Evolutionary conservation across 768 basidiomycete genomes (phyloP), one percentile per base, ranked within the genome.

Genomic region (Lactifluus piperatus): DNA sequence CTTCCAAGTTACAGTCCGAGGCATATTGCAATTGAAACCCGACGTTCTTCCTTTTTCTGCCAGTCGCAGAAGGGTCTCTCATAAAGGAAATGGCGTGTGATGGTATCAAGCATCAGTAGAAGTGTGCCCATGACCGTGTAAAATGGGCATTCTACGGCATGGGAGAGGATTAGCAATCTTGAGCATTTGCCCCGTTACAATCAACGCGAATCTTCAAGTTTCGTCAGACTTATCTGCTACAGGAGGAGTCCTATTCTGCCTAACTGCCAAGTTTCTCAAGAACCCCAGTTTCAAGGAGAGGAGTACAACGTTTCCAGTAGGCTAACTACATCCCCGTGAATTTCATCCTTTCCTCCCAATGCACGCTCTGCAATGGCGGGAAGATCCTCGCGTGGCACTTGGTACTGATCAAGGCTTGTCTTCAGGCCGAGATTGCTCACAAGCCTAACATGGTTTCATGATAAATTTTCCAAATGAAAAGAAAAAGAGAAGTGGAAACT

Each of bases 351-450:
- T 18, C 70, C 71, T 20, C 78, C 78, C 51, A 82, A 66, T 9
- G 77, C 79, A 37, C 68, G 69, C 59, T 71, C 73, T 9, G 86
- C 84, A 60, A 90, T 80, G 44, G 69, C 73, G 8, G 73, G 67
- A 4, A 86, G 55, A 63, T 88, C 80, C 47, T 72, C 74, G 46
- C 63, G 75, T 8, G 87, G 86, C 1, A 90, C 85, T 1, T 81
- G 80, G 71, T 86, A 86, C 20, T 82, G 76, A 22, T 73, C 68
- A 39, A 89, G 76, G 22, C 73, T 81, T 9, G 78, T 79, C 57
- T 80, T 76, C 44, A 91, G 68, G 1, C 81, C 86, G 27, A 91
- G 76, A 9, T 74, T 64, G 2, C 68, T 71, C 14, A 91, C 82
- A 13, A 91, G 77, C 50, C 87, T 88, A 22, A 51, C 30, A n/a